Evolutionary conservation across 2,329 filamentous ascomycete species (phyloP).

Genomic region (Remersonia thermophila): DNA sequence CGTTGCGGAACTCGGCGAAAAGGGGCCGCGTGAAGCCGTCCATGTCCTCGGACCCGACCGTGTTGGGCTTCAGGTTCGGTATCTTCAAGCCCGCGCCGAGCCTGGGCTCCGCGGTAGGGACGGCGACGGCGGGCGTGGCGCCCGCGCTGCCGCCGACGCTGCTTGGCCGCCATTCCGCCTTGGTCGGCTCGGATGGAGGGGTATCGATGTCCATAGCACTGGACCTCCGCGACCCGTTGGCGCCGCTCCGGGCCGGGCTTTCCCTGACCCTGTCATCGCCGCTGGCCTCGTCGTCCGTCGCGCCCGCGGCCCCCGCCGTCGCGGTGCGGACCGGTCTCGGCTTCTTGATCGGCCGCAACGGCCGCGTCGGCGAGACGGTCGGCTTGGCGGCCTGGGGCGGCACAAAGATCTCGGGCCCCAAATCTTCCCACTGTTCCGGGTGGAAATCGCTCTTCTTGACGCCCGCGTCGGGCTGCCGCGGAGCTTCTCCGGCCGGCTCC

Average conservation of each 20-base stretch:
- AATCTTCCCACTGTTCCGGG: conserved; percentile 40
- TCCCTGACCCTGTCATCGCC: conserved; percentile 26
- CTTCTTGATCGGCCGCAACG: conserved; percentile 42
- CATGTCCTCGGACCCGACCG: conserved; percentile 41
- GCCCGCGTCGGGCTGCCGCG: conserved; percentile 12
- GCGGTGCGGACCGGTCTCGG: conserved; percentile 44
- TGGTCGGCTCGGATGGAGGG: conserved; percentile 24
- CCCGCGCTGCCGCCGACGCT: conserved; percentile 23
- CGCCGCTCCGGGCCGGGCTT: conserved; percentile 20
- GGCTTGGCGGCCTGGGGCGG: conserved; percentile 28
- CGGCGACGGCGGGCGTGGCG: background rate
- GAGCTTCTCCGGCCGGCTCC: conserved; percentile 12
- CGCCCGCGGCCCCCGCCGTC: conserved; percentile 31
- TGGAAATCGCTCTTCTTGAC: conserved; percentile 29
- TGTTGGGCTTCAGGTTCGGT: conserved; percentile 23
- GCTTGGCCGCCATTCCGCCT: conserved; percentile 47
- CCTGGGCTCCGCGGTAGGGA: conserved; percentile 13
- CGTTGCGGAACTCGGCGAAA: conserved; percentile 43
- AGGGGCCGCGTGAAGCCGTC: conserved; percentile 39
- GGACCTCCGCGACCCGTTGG: conserved; percentile 30
- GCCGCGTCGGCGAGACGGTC: conserved; percentile 33
- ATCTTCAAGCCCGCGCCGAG: conserved; percentile 13
- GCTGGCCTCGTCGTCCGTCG: conserved; percentile 35
- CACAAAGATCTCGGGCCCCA: conserved; percentile 42
- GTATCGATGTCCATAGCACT: conserved; percentile 55